These are phyloP conservation scores for Cardiospermum halicacabum DNA, from an alignment of 345 rosid species.

Conservation along the genomic window DNA sequence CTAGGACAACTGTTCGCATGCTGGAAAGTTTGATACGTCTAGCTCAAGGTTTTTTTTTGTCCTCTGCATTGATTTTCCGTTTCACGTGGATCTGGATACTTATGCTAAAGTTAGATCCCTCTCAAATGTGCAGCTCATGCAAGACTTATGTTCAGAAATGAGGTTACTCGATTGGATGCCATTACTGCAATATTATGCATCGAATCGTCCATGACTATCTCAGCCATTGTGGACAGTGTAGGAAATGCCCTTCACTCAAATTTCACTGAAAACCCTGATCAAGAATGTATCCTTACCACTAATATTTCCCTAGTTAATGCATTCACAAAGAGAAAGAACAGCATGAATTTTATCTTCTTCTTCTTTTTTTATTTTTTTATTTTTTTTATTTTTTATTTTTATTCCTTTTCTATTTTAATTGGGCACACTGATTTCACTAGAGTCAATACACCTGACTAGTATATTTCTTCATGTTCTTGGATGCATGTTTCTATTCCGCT, in stretches of 20 bases:
- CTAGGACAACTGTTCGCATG: constrained; percentile 96
- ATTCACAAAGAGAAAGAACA: neutral
- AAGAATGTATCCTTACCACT: constrained; percentile 78
- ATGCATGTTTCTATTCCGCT: neutral
- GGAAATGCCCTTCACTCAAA: constrained; percentile 93
- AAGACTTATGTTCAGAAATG: constrained; percentile 90
- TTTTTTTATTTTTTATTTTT: no score
- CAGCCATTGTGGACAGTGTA: constrained; percentile 79
- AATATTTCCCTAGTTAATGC: neutral
- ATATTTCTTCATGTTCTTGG: neutral
- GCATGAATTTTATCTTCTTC: neutral
- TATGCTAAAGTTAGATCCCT: neutral
- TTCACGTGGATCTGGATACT: neutral
- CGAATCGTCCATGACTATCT: constrained; percentile 93
- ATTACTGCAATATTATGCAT: constrained; percentile 88
- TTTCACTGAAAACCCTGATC: constrained; percentile 77
- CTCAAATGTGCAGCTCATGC: constrained; percentile 70
- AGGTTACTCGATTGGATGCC: constrained; percentile 78
- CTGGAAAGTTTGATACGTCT: constrained; percentile 92
- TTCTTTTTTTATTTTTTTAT: no score
- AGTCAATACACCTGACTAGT: neutral
- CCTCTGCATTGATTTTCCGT: constrained; percentile 4
- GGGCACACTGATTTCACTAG: neutral
- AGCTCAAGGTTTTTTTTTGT: constrained; percentile 74
- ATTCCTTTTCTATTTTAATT: no score